These are phyloP conservation scores for Aspergillus haitiensis DNA, from an alignment of 495 filamentous ascomycete species.

Conservation along the genomic window DNA sequence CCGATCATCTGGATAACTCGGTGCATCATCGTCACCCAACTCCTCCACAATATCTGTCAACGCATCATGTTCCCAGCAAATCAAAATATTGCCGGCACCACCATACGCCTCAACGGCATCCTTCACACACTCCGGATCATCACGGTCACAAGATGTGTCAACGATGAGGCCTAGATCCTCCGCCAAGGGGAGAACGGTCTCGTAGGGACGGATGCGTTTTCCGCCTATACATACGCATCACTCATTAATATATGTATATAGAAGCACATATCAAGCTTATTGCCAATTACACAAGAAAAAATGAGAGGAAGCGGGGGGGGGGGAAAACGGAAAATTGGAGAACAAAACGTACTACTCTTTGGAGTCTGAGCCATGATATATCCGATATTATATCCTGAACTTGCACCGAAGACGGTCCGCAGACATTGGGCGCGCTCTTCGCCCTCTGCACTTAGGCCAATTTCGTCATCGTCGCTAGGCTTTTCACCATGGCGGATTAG, in stretches of 20 bases:
- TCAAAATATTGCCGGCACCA: slow-evolving; percentile 53
- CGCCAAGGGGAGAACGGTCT: slow-evolving; percentile 54
- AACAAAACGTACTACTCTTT: slow-evolving; percentile 39
- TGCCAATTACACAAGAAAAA: slow-evolving; percentile 2
- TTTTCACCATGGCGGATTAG: slow-evolving; percentile 62
- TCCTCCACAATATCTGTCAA: slow-evolving; percentile 48
- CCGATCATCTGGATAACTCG: slow-evolving; percentile 38
- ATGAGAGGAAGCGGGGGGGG: slow-evolving; percentile 1
- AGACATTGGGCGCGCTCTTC: slow-evolving; percentile 53
- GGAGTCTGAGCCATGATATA: slow-evolving; percentile 55
- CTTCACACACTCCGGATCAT: slow-evolving; percentile 49
- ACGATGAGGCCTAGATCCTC: slow-evolving; percentile 51
- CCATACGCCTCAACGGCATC: slow-evolving; percentile 44
- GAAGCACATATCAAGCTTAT: too few species aligned
- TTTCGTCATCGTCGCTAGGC: slow-evolving; percentile 39
- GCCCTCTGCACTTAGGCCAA: slow-evolving; percentile 48
- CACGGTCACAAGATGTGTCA: slow-evolving; percentile 50
- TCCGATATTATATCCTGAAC: slow-evolving; percentile 50
- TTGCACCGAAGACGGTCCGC: slow-evolving; percentile 44
- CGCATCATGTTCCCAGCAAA: slow-evolving; percentile 58
- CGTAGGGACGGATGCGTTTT: slow-evolving; percentile 47
- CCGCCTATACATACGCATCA: slow-evolving; percentile 38
- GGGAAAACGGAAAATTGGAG: background rate
- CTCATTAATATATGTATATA: too few species aligned
- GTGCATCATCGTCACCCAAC: slow-evolving; percentile 44